Evolutionary conservation across 495 filamentous ascomycete species (phyloP).

Genomic region (Podospora tetraspora): DNA sequence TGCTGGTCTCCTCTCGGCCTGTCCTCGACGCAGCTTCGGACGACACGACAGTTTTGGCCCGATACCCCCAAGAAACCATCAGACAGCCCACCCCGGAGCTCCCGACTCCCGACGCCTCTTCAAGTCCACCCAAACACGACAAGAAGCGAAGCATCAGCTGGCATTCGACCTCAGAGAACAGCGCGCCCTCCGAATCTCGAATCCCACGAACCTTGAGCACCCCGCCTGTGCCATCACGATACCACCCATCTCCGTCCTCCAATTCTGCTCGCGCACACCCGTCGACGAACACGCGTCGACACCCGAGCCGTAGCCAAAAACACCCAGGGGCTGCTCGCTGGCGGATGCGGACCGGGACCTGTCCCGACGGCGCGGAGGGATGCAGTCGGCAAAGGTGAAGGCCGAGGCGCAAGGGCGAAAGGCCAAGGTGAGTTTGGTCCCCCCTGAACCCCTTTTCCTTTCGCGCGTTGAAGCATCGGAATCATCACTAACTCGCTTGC

Average conservation of each 20-base stretch:
- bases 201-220: neutral
- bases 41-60: neutral
- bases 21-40: neutral
- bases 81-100: neutral
- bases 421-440: constrained; percentile 65
- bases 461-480: neutral
- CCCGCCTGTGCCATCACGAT: neutral
- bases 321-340: neutral
- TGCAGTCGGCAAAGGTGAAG: constrained; percentile 65
- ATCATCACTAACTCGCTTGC: constrained; percentile 21
- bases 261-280: neutral
- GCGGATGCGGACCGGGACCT: constrained; percentile 26
- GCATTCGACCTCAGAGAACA: neutral
- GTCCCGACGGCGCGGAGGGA: constrained; percentile 33
- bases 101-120: neutral
- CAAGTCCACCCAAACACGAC: neutral
- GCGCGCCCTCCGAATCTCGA: neutral
- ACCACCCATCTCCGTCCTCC: neutral
- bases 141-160: neutral
- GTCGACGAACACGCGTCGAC: neutral
- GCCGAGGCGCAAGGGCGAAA: constrained; percentile 87
- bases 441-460: constrained; percentile 5
- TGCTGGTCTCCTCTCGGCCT: neutral
- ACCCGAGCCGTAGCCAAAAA: neutral
- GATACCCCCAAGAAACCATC: neutral